These are phyloP conservation scores for Penicillium hordei DNA, from an alignment of 2,329 filamentous ascomycete species.

Conservation along the genomic window DNA sequence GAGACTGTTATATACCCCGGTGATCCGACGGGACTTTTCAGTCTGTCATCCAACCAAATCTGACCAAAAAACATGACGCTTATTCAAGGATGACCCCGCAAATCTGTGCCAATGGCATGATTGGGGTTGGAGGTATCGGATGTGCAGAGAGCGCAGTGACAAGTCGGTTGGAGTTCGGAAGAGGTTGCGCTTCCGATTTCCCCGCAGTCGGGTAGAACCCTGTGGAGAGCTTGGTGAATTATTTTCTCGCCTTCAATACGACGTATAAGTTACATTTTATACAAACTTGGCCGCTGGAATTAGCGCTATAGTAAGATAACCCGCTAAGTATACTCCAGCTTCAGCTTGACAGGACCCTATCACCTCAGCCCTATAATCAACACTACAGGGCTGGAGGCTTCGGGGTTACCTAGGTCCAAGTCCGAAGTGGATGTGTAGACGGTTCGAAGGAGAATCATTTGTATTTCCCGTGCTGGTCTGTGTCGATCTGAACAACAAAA, in stretches of 20 bases:
- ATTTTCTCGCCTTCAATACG: neutral
- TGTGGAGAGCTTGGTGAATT: neutral
- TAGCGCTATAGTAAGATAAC: neutral
- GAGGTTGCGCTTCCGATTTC: conserved; percentile 24
- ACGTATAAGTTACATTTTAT: neutral
- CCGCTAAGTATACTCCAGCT: neutral
- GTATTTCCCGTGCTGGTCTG: neutral
- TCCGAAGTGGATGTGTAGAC: neutral
- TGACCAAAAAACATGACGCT: conserved; percentile 22
- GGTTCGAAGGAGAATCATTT: neutral
- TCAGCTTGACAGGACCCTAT: neutral
- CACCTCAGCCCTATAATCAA: neutral
- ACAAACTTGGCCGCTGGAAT: too few species aligned
- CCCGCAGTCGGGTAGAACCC: conserved; percentile 8
- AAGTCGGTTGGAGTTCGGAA: conserved; percentile 17
- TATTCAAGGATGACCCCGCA: conserved; percentile 26
- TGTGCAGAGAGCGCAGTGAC: neutral
- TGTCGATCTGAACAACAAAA: neutral
- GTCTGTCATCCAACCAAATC: neutral
- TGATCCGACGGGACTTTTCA: conserved; percentile 17
- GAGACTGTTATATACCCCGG: conserved; percentile 11
- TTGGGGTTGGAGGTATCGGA: conserved; percentile 11
- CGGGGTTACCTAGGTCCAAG: neutral
- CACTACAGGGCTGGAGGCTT: neutral
- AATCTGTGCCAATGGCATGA: conserved; percentile 12